These are phyloP conservation scores for Chamaecyparis obtusa DNA, from an alignment of 75 land plant genomes.

Conservation along the genomic window DNA sequence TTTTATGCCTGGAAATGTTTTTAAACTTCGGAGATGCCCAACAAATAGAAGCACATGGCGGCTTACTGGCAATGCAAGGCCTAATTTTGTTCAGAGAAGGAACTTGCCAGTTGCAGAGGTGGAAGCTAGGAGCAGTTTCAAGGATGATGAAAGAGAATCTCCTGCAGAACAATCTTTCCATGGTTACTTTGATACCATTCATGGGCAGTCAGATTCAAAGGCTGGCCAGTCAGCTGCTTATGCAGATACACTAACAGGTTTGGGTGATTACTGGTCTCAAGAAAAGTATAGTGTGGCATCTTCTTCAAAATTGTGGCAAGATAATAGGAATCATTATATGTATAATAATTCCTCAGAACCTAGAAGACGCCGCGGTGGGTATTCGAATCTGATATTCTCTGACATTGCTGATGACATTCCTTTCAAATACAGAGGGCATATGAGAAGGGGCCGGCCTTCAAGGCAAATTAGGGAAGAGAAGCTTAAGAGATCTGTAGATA, in stretches of 20 bases:
- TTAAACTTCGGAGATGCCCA: constrained; percentile 11
- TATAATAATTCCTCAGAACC: constrained; percentile 30
- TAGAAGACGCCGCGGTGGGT: constrained; percentile 49
- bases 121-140: constrained; percentile 8
- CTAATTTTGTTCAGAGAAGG: constrained; percentile 4
- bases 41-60: constrained; percentile 11
- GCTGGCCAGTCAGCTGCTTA: neutral
- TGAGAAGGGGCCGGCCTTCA: constrained; percentile 26
- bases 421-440: constrained; percentile 28
- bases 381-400: constrained; percentile 36
- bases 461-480: constrained; percentile 38
- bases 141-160: neutral
- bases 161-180: neutral
- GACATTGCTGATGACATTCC: constrained; percentile 27
- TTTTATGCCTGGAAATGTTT: constrained; percentile 3
- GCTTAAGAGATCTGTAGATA: constrained; percentile 22
- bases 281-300: neutral
- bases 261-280: neutral
- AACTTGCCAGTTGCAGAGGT: constrained; percentile 4
- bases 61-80: neutral
- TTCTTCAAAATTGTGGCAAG: constrained; percentile 32
- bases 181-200: neutral
- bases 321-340: constrained; percentile 22
- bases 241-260: neutral
- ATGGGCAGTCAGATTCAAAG: neutral